phyloP scores from a whole-genome alignment of 108 stramenopile species.

The Aurantiochytrium sp. region DNA sequence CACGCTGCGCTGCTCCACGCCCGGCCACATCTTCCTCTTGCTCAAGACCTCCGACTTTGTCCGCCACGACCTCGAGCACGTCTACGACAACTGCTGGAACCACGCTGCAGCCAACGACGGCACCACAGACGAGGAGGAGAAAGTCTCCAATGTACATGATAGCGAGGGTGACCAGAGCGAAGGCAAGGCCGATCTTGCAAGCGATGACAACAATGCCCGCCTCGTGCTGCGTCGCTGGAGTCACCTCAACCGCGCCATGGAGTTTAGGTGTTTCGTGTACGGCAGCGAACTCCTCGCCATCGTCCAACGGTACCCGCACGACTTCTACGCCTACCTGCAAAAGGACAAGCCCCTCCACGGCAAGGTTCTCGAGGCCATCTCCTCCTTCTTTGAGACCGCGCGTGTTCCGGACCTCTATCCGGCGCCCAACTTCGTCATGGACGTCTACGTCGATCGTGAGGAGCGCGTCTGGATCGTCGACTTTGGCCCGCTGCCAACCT shows the following conservation, averaged over 20 bases:
- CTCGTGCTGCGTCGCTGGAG: conserved; percentile 84
- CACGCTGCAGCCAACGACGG: too few relatives aligned
- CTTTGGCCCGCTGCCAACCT: conserved; percentile 9
- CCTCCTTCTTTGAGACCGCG: neutral
- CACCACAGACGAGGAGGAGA: too few relatives aligned
- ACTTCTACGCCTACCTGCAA: neutral
- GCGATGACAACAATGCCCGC: conserved; percentile 34
- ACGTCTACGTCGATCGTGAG: neutral
- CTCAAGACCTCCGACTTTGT: conserved; percentile 87
- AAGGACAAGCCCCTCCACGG: neutral
- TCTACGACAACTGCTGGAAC: conserved; percentile 53
- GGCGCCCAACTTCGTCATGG: neutral
- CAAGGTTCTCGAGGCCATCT: neutral
- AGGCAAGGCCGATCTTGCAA: too few relatives aligned
- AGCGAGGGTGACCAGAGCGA: too few relatives aligned
- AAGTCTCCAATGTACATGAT: too few relatives aligned
- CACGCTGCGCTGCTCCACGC: conserved; percentile 70
- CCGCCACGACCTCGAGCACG: conserved; percentile 74
- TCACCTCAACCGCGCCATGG: conserved; percentile 83
- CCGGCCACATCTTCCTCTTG: conserved; percentile 82
- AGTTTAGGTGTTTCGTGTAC: conserved; percentile 86
- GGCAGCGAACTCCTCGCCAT: conserved; percentile 50
- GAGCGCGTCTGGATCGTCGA: conserved; percentile 7
- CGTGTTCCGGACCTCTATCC: neutral
- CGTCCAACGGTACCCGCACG: neutral